Evolutionary conservation across 495 filamentous ascomycete species (phyloP).

Genomic region (Astrothelium subdiscretum): DNA sequence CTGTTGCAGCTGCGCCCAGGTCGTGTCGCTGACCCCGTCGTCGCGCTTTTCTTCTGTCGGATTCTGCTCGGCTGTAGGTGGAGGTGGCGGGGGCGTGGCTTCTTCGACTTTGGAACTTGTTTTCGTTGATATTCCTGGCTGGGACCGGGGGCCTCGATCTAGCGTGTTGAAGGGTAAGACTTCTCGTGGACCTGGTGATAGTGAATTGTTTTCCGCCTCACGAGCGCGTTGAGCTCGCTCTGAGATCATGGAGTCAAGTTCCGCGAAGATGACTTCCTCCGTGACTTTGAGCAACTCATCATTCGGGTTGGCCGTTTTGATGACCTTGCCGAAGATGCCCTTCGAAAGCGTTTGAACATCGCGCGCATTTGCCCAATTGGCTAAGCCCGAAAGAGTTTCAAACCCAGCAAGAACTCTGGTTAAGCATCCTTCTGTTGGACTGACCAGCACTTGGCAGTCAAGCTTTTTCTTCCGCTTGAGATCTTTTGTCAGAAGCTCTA

Average conservation of each 20-base stretch:
- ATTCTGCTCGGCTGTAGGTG: neutral
- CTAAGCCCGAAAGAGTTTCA: constrained; percentile 29
- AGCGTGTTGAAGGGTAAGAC: neutral
- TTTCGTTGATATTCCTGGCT: neutral
- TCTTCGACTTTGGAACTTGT: neutral
- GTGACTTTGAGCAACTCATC: constrained; percentile 6
- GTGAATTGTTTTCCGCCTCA: neutral
- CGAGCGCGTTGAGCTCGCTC: constrained; percentile 16
- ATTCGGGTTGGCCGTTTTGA: constrained; percentile 19
- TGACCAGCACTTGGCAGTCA: constrained; percentile 15
- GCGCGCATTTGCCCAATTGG: constrained; percentile 58
- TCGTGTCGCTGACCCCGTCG: constrained; percentile 9
- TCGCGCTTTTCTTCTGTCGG: constrained; percentile 4
- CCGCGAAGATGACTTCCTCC: constrained; percentile 3
- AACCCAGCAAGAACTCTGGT: constrained; percentile 29
- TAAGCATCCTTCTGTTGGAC: constrained; percentile 8
- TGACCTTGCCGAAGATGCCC: constrained; percentile 34
- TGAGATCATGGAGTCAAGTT: constrained; percentile 18
- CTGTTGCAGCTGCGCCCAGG: constrained; percentile 13
- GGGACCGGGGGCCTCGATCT: neutral
- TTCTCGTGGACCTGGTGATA: neutral
- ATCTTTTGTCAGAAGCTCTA: constrained; percentile 26
- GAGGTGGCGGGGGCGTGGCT: neutral
- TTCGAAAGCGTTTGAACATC: constrained; percentile 51
- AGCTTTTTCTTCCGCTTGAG: constrained; percentile 14